phyloP scores from a whole-genome alignment of 352 stramenopile genomes.

The Globisporangium alternatum region DNA sequence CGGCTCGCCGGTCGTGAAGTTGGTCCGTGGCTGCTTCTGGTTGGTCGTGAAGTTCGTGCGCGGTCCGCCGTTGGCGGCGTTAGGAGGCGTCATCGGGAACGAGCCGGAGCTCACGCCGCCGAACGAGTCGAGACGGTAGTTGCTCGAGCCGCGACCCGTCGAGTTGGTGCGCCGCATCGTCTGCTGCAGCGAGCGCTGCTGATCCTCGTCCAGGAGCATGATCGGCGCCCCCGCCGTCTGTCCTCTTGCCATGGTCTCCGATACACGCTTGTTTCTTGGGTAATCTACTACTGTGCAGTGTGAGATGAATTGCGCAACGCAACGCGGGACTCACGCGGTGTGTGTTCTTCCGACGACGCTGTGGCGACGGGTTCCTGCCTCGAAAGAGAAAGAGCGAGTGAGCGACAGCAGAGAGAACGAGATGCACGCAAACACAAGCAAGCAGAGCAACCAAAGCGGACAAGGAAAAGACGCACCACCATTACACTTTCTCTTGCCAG shows the following conservation, averaged over 20 bases:
- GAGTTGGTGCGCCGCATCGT: conserved; percentile 12
- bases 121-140: conserved; percentile 12
- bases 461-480: not conserved
- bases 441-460: too few relatives aligned
- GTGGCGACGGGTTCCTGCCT: too few relatives aligned
- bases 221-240: conserved; percentile 13
- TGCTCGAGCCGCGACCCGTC: not conserved
- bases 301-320: too few relatives aligned
- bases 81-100: conserved; percentile 28
- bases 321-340: too few relatives aligned
- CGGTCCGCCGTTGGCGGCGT: conserved; percentile 23
- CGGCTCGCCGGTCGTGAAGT: conserved; percentile 25
- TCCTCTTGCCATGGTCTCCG: too few relatives aligned
- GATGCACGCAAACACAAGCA: too few relatives aligned
- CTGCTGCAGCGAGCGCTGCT: conserved; percentile 39
- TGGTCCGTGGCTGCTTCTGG: conserved; percentile 21
- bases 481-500: not conserved
- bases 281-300: too few relatives aligned
- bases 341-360: too few relatives aligned
- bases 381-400: too few relatives aligned
- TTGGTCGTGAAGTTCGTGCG: conserved; percentile 9
- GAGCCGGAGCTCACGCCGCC: conserved; percentile 11
- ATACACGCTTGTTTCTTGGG: too few relatives aligned
- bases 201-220: conserved; percentile 54
- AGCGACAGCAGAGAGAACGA: too few relatives aligned